Percentiles rank a stretch among this genome's conserved stretches.
These are phyloP conservation scores for Eimeria falciformis DNA, from an alignment of 169 alveolate species.

Conservation along the genomic window DNA sequence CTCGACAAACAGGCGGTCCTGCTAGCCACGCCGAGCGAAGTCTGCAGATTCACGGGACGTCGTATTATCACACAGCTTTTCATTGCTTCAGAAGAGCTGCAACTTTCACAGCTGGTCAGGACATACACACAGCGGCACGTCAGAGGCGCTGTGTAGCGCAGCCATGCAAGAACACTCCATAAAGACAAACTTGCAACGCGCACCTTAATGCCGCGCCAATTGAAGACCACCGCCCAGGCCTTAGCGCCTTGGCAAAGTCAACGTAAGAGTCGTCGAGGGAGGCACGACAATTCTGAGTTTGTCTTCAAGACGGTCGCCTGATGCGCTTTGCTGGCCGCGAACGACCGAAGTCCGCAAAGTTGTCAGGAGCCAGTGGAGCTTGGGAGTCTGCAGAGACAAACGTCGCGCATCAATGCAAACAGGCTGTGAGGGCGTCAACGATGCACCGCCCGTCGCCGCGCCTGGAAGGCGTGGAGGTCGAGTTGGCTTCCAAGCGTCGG, in stretches of 20 bases:
- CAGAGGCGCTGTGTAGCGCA: background rate
- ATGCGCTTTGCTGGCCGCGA: too few relatives aligned
- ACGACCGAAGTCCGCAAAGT: too few relatives aligned
- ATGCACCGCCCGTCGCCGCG: conserved; percentile 71
- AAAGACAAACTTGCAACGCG: conserved; percentile 28
- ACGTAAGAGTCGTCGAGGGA: background rate
- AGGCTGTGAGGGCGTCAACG: background rate
- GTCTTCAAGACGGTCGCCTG: too few relatives aligned
- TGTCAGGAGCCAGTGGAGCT: too few relatives aligned
- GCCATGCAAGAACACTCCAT: background rate
- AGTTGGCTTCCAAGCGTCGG: conserved; percentile 65
- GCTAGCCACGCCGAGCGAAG: too few relatives aligned
- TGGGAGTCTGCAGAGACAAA: too few relatives aligned
- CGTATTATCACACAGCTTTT: background rate
- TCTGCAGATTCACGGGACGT: too few relatives aligned
- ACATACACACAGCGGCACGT: background rate
- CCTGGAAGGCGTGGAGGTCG: conserved; percentile 62
- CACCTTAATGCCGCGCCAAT: conserved; percentile 60
- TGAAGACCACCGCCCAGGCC: conserved; percentile 54
- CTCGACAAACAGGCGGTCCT: too few relatives aligned
- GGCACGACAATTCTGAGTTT: background rate
- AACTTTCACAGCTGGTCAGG: background rate
- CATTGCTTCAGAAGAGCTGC: background rate
- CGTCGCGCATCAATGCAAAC: background rate
- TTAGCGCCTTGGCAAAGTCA: conserved; percentile 34